These are phyloP conservation scores for Neodidymelliopsis sp. DNA, from an alignment of 2,329 filamentous ascomycete genomes.

Conservation along the genomic window DNA sequence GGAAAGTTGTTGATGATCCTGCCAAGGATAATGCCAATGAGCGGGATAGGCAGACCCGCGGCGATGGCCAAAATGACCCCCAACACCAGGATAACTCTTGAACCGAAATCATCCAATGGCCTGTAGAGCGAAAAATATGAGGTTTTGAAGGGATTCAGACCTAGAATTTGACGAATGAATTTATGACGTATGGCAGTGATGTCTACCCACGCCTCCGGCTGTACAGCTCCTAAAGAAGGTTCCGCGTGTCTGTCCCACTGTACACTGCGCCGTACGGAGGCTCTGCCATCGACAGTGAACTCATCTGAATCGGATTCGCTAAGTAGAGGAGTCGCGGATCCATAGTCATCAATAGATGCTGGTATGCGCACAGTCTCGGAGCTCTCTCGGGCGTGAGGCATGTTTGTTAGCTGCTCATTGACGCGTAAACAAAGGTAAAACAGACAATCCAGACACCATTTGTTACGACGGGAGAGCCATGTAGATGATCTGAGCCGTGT, in stretches of 20 bases:
- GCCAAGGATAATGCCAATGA: conserved; percentile 66
- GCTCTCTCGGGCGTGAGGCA: conserved; percentile 15
- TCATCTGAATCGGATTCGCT: conserved; percentile 30
- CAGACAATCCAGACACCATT: neutral
- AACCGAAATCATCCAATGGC: conserved; percentile 52
- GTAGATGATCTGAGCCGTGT: neutral
- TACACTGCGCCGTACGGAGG: conserved; percentile 30
- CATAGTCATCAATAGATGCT: conserved; percentile 22
- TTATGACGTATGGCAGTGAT: conserved; percentile 41
- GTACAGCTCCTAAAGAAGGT: conserved; percentile 45
- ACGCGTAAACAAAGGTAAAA: conserved; percentile 1
- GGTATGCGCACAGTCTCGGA: conserved; percentile 12
- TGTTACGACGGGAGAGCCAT: conserved; percentile 4
- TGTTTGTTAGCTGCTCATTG: conserved; percentile 7
- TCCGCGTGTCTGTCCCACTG: conserved; percentile 47
- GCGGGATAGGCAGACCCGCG: conserved; percentile 45
- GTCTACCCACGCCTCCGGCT: conserved; percentile 42
- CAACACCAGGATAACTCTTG: conserved; percentile 44
- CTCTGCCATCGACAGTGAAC: conserved; percentile 21
- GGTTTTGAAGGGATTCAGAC: conserved; percentile 55
- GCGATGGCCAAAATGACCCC: conserved; percentile 54
- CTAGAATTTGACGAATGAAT: conserved; percentile 50
- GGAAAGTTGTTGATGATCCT: conserved; percentile 61
- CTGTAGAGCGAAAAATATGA: conserved; percentile 60
- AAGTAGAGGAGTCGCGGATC: conserved; percentile 27